Evolutionary conservation across 257 asterid species (phyloP), one percentile per base, ranked within the genome.

Genomic region (Solanum stenotomum): DNA sequence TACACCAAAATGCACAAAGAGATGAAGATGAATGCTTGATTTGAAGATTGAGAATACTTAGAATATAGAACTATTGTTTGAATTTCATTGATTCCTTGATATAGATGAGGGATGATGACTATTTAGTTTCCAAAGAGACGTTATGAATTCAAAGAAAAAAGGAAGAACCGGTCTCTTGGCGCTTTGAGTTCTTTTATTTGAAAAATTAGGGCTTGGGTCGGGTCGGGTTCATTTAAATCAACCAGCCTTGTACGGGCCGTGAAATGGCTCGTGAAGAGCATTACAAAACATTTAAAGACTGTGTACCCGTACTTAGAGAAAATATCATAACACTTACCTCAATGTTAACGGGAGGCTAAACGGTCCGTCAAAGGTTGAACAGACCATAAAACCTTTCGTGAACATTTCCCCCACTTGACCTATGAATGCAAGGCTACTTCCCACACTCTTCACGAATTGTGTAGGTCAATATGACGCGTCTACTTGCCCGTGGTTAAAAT

Each of bases 241-340:
- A 52, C 7, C 8, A 5, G 1, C 22, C 59, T 49, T 14, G 7
- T 4, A 49, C 61, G 23, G 63, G 63, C 10, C 63, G 4, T 52
- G 23, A 52, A 52, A 16, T 52, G 9, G 63, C 23, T 52, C 3
- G 9, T 52, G 23, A 52, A 2, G 23, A 52, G 63, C 23, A 16
- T 18, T 8, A 52, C 2, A 0, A 8, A 5, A 3, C 63, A 16
- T 16, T 16, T 52, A 52, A 16, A 15, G 8, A 3, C 0, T 2
- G 63, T 52, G 23, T 16, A 16, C 9, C 9, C 3, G 9, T 52
- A 52, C 63, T 52, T 52, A 15, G 9, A 52, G 9, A 52, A 52
- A 52, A 52, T 16, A 52, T 49, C 22, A 15, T 15, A 49, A 49
- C 61, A 52, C 23, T 16, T 52, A 16, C 23, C 23, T 6, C 4